Evolutionary conservation across 1,284 basidiomycete genomes (phyloP), one percentile per base, ranked within the genome.

Genomic region (Sporisorium reilianum): DNA sequence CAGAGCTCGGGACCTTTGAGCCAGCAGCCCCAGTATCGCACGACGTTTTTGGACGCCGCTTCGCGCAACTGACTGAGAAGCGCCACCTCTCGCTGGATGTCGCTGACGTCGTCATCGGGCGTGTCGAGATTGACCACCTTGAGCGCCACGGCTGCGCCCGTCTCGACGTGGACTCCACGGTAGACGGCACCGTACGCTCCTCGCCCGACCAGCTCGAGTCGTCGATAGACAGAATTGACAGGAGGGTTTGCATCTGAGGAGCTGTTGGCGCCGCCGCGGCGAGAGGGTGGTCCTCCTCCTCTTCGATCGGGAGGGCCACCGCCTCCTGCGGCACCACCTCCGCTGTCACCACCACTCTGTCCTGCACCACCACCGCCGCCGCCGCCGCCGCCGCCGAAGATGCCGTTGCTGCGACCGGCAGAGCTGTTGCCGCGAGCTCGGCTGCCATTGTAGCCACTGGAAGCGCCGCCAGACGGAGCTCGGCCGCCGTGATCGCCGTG

Each of bases 121-220:
- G 93, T 97, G 86, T 99, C 97, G 71, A 99, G 91, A 85, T 99
- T 94, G 87, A 99, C 97, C 84, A 99, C 96, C 87, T 99, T 97
- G 86, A 97, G 90, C 16, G 94, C 95, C 18, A 97, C 93, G 53
- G 94, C 88, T 57, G 93, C 92, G 18, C 93, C 92, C 0, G 93
- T 91, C 1, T 91, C 89, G 46, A 93, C 88, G 78, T 97, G 92
- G 61, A 91, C 87, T 5, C 80, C 83, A 11, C 80, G 64, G 51
- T 84, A 84, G 36, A 84, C 83, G 36, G 82, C 77, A 16, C 83
- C 83, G 40, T 80, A 85, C 1, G 83, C 83, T 34, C 83, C 83
- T 18, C 81, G 64, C 7, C 83, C 83, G 3, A 85, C 74, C 6
- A 84, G 68, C 69, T 85, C 83, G 23, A 79, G 77, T 23, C 79